Percentiles rank a stretch among this genome's conserved stretches.
These are phyloP conservation scores for Exserohilum turcica DNA, from an alignment of 2,329 filamentous ascomycete genomes.

Conservation along the genomic window DNA sequence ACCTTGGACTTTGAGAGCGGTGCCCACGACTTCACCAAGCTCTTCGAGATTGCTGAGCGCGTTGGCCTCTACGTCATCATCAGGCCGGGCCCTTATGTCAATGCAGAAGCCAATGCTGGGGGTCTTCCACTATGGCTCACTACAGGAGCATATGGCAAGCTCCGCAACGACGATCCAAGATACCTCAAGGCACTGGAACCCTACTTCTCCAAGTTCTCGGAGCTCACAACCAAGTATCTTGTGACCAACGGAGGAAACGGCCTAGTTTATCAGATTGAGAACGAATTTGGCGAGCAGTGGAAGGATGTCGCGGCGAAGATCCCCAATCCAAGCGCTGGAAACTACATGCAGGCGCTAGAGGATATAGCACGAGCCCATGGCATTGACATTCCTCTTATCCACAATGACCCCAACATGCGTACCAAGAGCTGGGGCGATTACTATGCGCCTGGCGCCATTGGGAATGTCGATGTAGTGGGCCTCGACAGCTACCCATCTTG, in stretches of 20 bases:
- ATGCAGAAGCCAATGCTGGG: constrained; percentile 67
- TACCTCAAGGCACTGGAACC: constrained; percentile 61
- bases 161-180: constrained; percentile 59
- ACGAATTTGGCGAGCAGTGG: constrained; percentile 57
- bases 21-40: constrained; percentile 58
- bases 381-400: constrained; percentile 62
- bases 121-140: constrained; percentile 68
- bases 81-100: constrained; percentile 66
- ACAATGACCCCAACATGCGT: constrained; percentile 66
- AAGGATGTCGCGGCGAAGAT: constrained; percentile 45
- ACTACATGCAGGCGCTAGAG: constrained; percentile 65
- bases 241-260: constrained; percentile 64
- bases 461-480: constrained; percentile 61
- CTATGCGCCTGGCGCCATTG: constrained; percentile 57
- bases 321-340: constrained; percentile 55
- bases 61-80: constrained; percentile 62
- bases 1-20: constrained; percentile 59
- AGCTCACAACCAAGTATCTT: constrained; percentile 58
- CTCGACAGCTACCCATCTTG: constrained; percentile 61
- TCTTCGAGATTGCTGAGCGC: constrained; percentile 60
- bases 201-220: constrained; percentile 58
- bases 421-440: constrained; percentile 65
- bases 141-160: constrained; percentile 61
- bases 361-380: constrained; percentile 60
- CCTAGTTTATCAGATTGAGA: constrained; percentile 63